Evolutionary conservation across 768 basidiomycete species (phyloP).

Genomic region (Mycena maculata): DNA sequence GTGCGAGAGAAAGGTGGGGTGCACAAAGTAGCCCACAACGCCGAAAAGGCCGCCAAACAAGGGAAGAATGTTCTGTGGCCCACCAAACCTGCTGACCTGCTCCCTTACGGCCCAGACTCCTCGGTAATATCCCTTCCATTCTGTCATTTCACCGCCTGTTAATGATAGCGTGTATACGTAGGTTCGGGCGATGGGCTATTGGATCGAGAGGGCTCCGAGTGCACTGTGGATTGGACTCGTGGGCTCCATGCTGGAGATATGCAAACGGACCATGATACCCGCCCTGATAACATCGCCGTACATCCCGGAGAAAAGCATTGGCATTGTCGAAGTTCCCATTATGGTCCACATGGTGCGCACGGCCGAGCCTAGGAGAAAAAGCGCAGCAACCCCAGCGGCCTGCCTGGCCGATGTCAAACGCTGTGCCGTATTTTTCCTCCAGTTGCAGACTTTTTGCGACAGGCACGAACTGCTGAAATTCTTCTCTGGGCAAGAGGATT

Average conservation of each 20-base stretch:
- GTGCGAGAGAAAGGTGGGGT: slow-evolving; percentile 4
- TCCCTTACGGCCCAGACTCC: slow-evolving; percentile 6
- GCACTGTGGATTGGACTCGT: slow-evolving; percentile 8
- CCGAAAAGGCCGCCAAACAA: slow-evolving; percentile 14
- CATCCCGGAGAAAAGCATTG: slow-evolving; percentile 3
- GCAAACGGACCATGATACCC: slow-evolving; percentile 14
- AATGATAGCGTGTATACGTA: neutral
- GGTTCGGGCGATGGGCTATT: slow-evolving; percentile 11
- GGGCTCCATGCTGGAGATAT: slow-evolving; percentile 8
- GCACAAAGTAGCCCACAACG: slow-evolving; percentile 14
- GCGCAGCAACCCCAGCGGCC: neutral
- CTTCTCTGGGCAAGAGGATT: slow-evolving; percentile 3
- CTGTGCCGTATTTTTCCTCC: slow-evolving; percentile 17
- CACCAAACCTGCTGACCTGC: slow-evolving; percentile 5
- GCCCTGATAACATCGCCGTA: slow-evolving; percentile 2
- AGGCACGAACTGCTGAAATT: slow-evolving; percentile 7
- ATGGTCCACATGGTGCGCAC: neutral
- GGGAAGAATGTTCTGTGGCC: slow-evolving; percentile 13
- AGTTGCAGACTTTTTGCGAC: slow-evolving; percentile 3
- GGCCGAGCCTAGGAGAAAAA: neutral
- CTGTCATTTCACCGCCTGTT: neutral
- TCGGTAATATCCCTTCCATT: neutral
- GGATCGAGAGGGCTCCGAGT: neutral
- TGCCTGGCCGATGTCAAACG: slow-evolving; percentile 12
- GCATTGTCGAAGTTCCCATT: slow-evolving; percentile 11